Evolutionary conservation across 352 stramenopile genomes (phyloP).

Genomic region (Globisporangium recalcitrans): DNA sequence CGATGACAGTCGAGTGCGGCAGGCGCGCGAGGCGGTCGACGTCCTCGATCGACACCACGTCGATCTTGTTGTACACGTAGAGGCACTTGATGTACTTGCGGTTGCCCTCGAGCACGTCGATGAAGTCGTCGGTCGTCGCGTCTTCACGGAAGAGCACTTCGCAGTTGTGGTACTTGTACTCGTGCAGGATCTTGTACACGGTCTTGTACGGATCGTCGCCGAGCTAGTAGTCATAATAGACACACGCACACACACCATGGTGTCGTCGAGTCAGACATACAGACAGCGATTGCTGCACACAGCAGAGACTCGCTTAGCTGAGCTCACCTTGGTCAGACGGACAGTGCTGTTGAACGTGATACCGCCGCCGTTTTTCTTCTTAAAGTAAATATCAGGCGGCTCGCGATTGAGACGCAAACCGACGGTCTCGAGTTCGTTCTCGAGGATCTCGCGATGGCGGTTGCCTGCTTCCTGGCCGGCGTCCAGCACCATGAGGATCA

Average conservation of each 20-base stretch:
- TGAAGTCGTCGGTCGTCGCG: constrained; percentile 95
- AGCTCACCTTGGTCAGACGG: constrained; percentile 93
- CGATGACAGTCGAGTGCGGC: constrained; percentile 96
- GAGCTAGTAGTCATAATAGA: too few relatives aligned
- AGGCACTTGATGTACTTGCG: constrained; percentile 98
- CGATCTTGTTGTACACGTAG: constrained; percentile 99
- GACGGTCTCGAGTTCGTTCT: constrained; percentile 98
- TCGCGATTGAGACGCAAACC: constrained; percentile 96
- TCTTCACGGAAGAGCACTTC: constrained; percentile 97
- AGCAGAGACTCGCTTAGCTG: too few relatives aligned
- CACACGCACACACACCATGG: too few relatives aligned
- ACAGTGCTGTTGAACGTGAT: constrained; percentile 96
- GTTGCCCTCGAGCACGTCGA: constrained; percentile 99
- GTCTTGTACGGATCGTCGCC: constrained; percentile 86
- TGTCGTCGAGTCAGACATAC: too few relatives aligned
- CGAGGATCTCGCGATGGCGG: constrained; percentile 94
- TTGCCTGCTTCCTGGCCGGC: constrained; percentile 98
- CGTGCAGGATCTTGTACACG: constrained; percentile 88
- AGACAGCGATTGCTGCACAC: too few relatives aligned
- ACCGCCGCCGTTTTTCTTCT: constrained; percentile 92
- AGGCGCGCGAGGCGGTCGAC: constrained; percentile 95
- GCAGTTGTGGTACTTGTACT: constrained; percentile 98
- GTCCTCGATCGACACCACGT: constrained; percentile 99
- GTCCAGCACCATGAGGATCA: constrained; percentile 99
- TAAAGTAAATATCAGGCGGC: constrained; percentile 96